Evolutionary conservation across 2,329 filamentous ascomycete species (phyloP), one percentile per base, ranked within the genome.

Genomic region (Triangularia verruculosa): DNA sequence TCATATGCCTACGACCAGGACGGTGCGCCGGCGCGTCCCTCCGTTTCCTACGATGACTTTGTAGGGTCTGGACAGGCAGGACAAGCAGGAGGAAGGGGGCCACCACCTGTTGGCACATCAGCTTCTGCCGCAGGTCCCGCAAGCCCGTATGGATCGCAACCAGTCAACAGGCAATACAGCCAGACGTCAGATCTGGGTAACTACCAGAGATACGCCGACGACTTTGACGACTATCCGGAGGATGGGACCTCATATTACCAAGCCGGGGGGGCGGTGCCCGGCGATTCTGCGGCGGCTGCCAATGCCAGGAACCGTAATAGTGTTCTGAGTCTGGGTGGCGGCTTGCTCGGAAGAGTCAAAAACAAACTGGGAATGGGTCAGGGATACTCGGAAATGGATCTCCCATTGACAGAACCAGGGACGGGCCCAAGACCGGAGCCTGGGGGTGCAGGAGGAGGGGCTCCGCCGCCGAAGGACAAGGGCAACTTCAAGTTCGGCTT

Each of bases 301-400:
- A 66, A 67, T 70, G 86, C 90, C 67, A 84, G 86, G 69, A 91
- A 92, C 74, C 86, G 95, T 70, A 97, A 96, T 75, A 98, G 93
- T 77, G 90, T 97, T 59, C 78, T 98, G 72, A 87, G 89, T 69
- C 78, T 98, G 72, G 93, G 94, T 66, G 93, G 94, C 66, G 93
- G 94, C 17, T 79, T 98, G 66, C 81, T 97, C 72, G 95, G 93
- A 53, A 89, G 85, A 72, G 90, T 94, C 51, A 98, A 96, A 81
- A 93, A 90, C 74, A 92, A 90, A 83, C 80, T 99, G 66, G 94
- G 95, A 60, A 93, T 97, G 88, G 89, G 87, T 22, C 84, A 90
- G 70, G 85, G 89, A 67, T 98, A 99, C 77, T 97, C 94, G 32
- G 95, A 98, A 78, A 99, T 99, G 95, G 94, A 99, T 74, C 82